Conservation (phyloP, 257 asterid species). For the Solanum paucissectum region DNA sequence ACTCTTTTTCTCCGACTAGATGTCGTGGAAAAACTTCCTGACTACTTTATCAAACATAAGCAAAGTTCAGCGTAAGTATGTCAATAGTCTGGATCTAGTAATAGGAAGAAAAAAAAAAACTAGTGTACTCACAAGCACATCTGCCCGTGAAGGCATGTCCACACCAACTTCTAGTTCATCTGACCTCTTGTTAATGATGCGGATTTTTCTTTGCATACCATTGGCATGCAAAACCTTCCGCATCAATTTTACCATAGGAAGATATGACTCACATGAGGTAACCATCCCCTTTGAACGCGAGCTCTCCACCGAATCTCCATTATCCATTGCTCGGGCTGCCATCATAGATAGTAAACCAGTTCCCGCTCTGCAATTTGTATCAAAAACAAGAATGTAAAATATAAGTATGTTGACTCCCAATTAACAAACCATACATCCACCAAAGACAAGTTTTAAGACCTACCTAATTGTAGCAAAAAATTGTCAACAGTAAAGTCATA, state of each 20-base stretch:
- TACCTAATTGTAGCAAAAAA: background rate
- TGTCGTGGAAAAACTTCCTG: background rate
- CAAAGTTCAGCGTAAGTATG: background rate
- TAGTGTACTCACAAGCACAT: constrained; percentile 62
- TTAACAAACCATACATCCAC: background rate
- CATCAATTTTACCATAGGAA: constrained; percentile 88
- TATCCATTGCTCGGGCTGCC: constrained; percentile 82
- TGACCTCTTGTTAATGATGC: constrained; percentile 71
- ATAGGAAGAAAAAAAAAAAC: background rate
- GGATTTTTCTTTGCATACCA: constrained; percentile 51
- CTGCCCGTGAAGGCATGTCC: constrained; percentile 71
- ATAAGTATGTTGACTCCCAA: background rate
- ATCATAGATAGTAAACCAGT: constrained; percentile 89
- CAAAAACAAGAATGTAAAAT: background rate
- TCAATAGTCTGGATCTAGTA: background rate
- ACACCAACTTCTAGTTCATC: constrained; percentile 80
- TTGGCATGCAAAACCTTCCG: constrained; percentile 66
- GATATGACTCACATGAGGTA: constrained; percentile 92
- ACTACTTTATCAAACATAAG: background rate
- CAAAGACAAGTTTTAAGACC: background rate
- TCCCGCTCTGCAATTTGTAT: constrained; percentile 60
- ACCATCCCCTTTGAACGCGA: constrained; percentile 45
- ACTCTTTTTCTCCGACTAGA: background rate
- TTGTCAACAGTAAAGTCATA: background rate
- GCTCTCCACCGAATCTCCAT: constrained; percentile 15